Evolutionary conservation across 257 asterid species (phyloP).

Genomic region (Scutellaria baicalensis): DNA sequence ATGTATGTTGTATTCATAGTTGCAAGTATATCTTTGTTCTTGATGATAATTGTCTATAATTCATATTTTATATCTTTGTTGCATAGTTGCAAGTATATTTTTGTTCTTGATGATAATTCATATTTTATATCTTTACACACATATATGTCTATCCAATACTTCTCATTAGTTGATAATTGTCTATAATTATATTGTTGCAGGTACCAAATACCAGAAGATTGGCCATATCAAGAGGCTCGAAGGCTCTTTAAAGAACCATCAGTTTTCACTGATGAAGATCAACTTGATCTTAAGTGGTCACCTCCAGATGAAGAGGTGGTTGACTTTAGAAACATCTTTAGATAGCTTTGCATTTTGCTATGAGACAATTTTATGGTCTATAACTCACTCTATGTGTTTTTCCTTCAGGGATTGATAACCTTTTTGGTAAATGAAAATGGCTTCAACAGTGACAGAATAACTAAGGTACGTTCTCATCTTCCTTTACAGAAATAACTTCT

Average conservation of each 20-base stretch:
- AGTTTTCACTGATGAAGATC: slow-evolving; percentile 55
- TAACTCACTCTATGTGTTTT: slow-evolving; percentile 4
- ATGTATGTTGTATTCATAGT: neutral
- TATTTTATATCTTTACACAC: too few species aligned
- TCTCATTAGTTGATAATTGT: neutral
- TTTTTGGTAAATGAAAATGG: slow-evolving; percentile 96
- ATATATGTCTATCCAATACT: neutral
- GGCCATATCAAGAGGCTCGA: slow-evolving; percentile 96
- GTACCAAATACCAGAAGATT: slow-evolving; percentile 86
- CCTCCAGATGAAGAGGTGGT: slow-evolving; percentile 95
- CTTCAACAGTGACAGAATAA: slow-evolving; percentile 81
- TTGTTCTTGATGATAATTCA: neutral
- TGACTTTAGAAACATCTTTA: slow-evolving; percentile 11
- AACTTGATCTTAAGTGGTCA: slow-evolving; percentile 83
- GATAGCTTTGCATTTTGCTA: slow-evolving; percentile 9
- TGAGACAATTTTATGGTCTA: slow-evolving; percentile 3
- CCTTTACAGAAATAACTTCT: neutral
- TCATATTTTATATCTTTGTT: too few species aligned
- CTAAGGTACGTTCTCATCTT: slow-evolving; percentile 46
- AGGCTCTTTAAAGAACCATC: slow-evolving; percentile 89
- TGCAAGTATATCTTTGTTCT: neutral
- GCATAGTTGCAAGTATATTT: neutral
- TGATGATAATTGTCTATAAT: neutral
- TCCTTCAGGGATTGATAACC: slow-evolving; percentile 63
- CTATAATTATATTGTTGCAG: slow-evolving; percentile 29